phyloP scores from a whole-genome alignment of 148 eudicot genomes.

The Rhododendron kiyosumense region DNA sequence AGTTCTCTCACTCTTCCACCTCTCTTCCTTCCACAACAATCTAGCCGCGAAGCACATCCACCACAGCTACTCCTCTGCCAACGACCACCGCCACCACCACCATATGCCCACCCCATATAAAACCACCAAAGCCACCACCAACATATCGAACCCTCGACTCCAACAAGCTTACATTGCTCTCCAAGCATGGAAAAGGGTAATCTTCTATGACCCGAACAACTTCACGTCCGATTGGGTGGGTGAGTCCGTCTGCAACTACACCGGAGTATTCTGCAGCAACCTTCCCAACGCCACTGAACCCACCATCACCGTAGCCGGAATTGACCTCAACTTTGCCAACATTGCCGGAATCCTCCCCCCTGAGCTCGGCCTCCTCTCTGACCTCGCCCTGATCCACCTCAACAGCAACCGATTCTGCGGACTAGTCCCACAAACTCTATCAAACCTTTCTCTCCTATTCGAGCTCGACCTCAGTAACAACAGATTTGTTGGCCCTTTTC shows the following conservation, averaged over 20 bases:
- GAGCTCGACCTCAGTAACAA: slow-evolving; percentile 71
- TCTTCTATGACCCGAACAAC: slow-evolving; percentile 64
- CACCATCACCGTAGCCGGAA: slow-evolving; percentile 38
- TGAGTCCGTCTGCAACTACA: slow-evolving; percentile 55
- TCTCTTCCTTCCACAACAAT: slow-evolving; percentile 17
- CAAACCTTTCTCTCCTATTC: slow-evolving; percentile 38
- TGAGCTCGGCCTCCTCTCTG: slow-evolving; percentile 54
- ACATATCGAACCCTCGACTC: slow-evolving; percentile 27
- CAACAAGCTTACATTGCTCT: slow-evolving; percentile 58
- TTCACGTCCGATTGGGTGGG: slow-evolving; percentile 66
- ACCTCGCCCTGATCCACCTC: slow-evolving; percentile 52
- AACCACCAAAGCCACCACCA: neutral
- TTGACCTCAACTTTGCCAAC: slow-evolving; percentile 60
- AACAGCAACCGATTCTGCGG: slow-evolving; percentile 76
- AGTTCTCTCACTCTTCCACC: slow-evolving; percentile 13
- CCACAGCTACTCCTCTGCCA: slow-evolving; percentile 13
- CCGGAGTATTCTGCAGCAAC: slow-evolving; percentile 50
- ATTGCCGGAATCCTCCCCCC: slow-evolving; percentile 60
- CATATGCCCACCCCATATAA: neutral
- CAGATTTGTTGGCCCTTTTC: slow-evolving; percentile 69
- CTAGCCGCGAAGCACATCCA: slow-evolving; percentile 30
- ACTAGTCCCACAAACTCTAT: slow-evolving; percentile 36
- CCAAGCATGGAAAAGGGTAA: slow-evolving; percentile 64
- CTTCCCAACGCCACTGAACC: slow-evolving; percentile 23
- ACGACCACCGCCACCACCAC: slow-evolving; percentile 14